Conservation (phyloP, 352 stramenopile species). For the Globisporangium carolinianum region DNA sequence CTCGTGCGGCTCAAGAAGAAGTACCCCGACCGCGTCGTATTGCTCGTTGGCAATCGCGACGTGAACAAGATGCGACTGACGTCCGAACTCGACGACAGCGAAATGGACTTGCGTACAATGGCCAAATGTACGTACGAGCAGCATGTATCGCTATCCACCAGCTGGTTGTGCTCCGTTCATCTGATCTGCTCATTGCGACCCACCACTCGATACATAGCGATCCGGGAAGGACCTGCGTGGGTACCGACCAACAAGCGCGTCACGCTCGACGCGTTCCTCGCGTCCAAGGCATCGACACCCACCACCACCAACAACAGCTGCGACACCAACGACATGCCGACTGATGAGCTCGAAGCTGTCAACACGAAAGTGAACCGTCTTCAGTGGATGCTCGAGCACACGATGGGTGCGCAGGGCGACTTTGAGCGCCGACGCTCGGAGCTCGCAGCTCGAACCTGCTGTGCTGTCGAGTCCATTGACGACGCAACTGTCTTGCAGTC, state of each 20-base stretch:
- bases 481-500: slow-evolving; percentile 81
- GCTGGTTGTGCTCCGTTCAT: too few species aligned
- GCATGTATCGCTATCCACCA: too few species aligned
- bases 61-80: slow-evolving; percentile 91
- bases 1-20: slow-evolving; percentile 83
- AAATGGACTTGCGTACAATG: slow-evolving; percentile 65
- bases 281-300: slow-evolving; percentile 9
- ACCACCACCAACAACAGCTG: neutral
- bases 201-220: slow-evolving; percentile 26
- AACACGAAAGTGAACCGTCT: slow-evolving; percentile 84
- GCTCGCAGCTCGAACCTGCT: slow-evolving; percentile 27
- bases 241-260: slow-evolving; percentile 47
- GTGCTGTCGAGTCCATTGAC: slow-evolving; percentile 18
- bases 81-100: slow-evolving; percentile 64
- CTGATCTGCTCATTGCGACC: too few species aligned
- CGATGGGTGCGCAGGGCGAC: slow-evolving; percentile 86
- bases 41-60: slow-evolving; percentile 92
- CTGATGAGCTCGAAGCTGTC: slow-evolving; percentile 15
- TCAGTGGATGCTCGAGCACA: slow-evolving; percentile 88
- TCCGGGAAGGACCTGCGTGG: slow-evolving; percentile 62
- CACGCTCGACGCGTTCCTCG: slow-evolving; percentile 45
- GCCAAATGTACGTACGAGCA: slow-evolving; percentile 27
- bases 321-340: neutral
- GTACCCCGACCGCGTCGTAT: slow-evolving; percentile 83
- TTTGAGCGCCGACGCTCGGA: slow-evolving; percentile 86